Conservation (phyloP, 2,329 filamentous ascomycete species). For the Fusarium sp. region DNA sequence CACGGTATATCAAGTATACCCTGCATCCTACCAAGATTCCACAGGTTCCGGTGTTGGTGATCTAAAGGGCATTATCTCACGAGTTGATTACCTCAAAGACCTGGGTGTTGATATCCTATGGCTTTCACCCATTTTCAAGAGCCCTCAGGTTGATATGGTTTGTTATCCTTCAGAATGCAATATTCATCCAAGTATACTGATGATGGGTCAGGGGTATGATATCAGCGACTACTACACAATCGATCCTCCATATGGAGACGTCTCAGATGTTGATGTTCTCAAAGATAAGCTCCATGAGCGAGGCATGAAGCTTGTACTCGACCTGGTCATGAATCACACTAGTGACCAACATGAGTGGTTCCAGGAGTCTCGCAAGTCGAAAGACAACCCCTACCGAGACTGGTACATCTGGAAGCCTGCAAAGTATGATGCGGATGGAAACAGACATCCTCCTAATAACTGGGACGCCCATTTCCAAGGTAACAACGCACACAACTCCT, state of each 20-base stretch:
- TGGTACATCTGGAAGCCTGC: constrained; percentile 76
- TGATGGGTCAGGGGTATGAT: constrained; percentile 70
- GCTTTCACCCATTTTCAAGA: constrained; percentile 61
- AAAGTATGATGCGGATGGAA: constrained; percentile 66
- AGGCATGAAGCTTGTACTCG: constrained; percentile 76
- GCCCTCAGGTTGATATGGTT: constrained; percentile 73
- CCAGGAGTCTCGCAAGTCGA: constrained; percentile 64
- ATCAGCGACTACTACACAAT: constrained; percentile 76
- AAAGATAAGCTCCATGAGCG: constrained; percentile 70
- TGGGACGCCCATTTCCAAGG: constrained; percentile 59
- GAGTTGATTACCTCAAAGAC: constrained; percentile 65
- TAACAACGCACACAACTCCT: neutral
- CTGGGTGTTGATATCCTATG: constrained; percentile 70
- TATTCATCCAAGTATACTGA: neutral
- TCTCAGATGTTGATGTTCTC: constrained; percentile 73
- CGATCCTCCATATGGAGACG: constrained; percentile 73
- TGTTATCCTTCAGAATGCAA: constrained; percentile 2
- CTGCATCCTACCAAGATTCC: constrained; percentile 70
- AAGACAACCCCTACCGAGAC: constrained; percentile 65
- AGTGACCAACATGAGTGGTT: constrained; percentile 69
- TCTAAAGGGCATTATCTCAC: constrained; percentile 67
- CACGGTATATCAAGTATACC: constrained; percentile 71
- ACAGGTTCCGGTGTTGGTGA: constrained; percentile 68
- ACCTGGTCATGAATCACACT: constrained; percentile 81
- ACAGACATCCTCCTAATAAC: constrained; percentile 71